Conservation (phyloP, 2,329 filamentous ascomycete genomes). For the Talaromyces funiculosus region DNA sequence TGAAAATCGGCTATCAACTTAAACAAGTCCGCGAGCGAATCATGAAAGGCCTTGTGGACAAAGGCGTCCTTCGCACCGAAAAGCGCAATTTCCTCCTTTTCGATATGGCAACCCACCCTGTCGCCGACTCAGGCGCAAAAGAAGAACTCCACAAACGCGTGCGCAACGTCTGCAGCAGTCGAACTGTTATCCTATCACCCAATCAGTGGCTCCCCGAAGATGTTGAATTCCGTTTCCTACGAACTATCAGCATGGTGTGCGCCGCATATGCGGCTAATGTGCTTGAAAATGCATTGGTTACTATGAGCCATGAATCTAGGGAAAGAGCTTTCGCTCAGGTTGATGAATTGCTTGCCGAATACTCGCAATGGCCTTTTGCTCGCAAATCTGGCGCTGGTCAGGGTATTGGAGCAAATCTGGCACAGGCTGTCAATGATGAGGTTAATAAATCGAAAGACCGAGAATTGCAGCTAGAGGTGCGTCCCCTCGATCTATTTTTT, state of each 20-base stretch:
- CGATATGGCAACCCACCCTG: slow-evolving; percentile 98
- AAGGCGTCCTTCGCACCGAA: slow-evolving; percentile 95
- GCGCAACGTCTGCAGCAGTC: slow-evolving; percentile 83
- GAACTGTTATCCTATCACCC: slow-evolving; percentile 81
- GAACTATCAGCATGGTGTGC: slow-evolving; percentile 94
- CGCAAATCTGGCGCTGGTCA: slow-evolving; percentile 68
- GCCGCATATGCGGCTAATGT: slow-evolving; percentile 97
- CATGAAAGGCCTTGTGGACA: slow-evolving; percentile 95
- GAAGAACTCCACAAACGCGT: slow-evolving; percentile 93
- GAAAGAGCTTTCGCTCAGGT: slow-evolving; percentile 96
- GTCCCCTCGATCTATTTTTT: slow-evolving; percentile 23
- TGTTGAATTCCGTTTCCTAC: slow-evolving; percentile 86
- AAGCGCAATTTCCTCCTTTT: slow-evolving; percentile 99
- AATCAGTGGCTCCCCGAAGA: slow-evolving; percentile 90
- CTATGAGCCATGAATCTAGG: slow-evolving; percentile 85
- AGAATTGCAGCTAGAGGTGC: slow-evolving; percentile 91
- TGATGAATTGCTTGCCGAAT: slow-evolving; percentile 90
- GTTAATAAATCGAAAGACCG: slow-evolving; percentile 81
- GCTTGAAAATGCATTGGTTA: slow-evolving; percentile 92
- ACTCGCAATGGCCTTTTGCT: slow-evolving; percentile 95
- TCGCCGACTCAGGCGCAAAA: slow-evolving; percentile 93
- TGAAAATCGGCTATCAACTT: slow-evolving; percentile 99
- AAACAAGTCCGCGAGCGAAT: slow-evolving; percentile 98
- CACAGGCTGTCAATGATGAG: slow-evolving; percentile 81
- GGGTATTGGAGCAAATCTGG: slow-evolving; percentile 87